phyloP scores from a whole-genome alignment of 495 filamentous ascomycete species.

The Talaromyces nanjingensis region DNA sequence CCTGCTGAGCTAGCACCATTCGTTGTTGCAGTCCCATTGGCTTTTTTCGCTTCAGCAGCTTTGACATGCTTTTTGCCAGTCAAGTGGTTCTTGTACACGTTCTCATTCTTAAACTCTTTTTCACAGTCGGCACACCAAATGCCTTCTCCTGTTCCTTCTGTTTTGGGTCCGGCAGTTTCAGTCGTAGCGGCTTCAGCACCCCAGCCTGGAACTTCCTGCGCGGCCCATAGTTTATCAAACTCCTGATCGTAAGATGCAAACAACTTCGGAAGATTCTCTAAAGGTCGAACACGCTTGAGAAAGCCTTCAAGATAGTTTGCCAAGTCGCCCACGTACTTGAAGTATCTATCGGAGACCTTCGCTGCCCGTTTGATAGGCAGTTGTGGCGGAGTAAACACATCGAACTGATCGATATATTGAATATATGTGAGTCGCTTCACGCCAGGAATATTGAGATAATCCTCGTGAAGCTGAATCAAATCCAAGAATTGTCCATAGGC shows the following conservation, averaged over 20 bases:
- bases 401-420: constrained; percentile 86
- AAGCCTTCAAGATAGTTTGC: constrained; percentile 80
- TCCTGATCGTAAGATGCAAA: constrained; percentile 68
- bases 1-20: constrained; percentile 16
- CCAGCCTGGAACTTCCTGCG: constrained; percentile 77
- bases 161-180: constrained; percentile 36
- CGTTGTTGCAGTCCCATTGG: constrained; percentile 26
- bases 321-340: constrained; percentile 76
- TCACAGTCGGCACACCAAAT: constrained; percentile 86
- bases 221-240: constrained; percentile 77
- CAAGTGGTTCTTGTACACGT: constrained; percentile 86
- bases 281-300: constrained; percentile 67
- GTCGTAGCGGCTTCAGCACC: constrained; percentile 46
- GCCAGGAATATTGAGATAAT: constrained; percentile 81
- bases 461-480: constrained; percentile 72
- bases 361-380: constrained; percentile 66
- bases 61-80: constrained; percentile 87
- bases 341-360: constrained; percentile 87
- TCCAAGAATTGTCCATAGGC: constrained; percentile 86
- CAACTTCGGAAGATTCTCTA: constrained; percentile 76
- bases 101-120: constrained; percentile 92
- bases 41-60: constrained; percentile 56
- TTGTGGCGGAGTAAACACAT: constrained; percentile 68
- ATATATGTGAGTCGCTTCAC: constrained; percentile 79
- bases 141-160: constrained; percentile 58